phyloP scores from a whole-genome alignment of 345 rosid species.

The Aurinia saxatilis region DNA sequence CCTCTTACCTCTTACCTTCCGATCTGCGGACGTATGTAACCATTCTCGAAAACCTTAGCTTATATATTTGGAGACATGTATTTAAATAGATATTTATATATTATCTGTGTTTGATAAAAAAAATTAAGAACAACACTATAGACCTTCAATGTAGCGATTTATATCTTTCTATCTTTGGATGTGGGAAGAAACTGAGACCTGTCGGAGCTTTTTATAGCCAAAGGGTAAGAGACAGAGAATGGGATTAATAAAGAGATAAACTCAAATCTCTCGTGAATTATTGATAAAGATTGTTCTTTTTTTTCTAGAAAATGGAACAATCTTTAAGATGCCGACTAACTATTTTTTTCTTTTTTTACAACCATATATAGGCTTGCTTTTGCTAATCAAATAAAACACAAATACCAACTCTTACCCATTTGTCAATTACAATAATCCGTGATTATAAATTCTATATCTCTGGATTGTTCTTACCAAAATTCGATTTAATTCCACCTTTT shows the following conservation, averaged over 20 bases:
- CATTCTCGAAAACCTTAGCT: neutral
- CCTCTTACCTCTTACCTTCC: conserved; percentile 37
- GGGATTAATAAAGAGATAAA: neutral
- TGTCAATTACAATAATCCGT: too few relatives aligned
- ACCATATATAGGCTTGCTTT: neutral
- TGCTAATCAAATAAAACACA: conserved; percentile 4
- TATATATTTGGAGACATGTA: neutral
- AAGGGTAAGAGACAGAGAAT: neutral
- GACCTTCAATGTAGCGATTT: neutral
- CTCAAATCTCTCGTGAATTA: conserved; percentile 23
- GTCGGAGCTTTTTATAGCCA: conserved; percentile 34
- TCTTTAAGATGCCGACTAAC: neutral
- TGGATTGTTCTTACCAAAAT: too few relatives aligned
- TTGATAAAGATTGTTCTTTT: conserved; percentile 25
- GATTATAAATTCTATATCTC: too few relatives aligned
- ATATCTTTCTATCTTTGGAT: conserved; percentile 25
- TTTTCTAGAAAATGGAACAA: conserved; percentile 6
- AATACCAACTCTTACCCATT: neutral
- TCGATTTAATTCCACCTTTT: too few relatives aligned
- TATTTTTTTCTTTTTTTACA: too few relatives aligned
- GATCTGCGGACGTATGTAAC: neutral
- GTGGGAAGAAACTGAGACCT: conserved; percentile 33
- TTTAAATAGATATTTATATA: neutral
- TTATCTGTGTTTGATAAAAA: neutral
- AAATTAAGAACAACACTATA: neutral